Percentiles rank a stretch among this genome's conserved stretches.
phyloP scores from a whole-genome alignment of 2,329 filamentous ascomycete species.

The Colletotrichum higginsianum region DNA sequence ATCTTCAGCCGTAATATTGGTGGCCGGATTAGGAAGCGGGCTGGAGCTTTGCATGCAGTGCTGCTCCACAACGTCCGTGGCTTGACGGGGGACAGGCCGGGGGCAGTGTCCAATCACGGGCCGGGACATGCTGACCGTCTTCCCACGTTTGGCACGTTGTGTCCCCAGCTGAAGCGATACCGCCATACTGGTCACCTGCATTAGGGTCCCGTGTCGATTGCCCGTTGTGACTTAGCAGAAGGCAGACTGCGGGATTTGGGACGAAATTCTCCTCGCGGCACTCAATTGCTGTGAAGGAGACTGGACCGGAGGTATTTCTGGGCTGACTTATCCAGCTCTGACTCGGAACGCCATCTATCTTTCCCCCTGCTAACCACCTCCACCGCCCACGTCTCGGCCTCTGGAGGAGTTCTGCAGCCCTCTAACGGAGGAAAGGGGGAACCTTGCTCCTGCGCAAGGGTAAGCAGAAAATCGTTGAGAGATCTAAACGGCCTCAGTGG shows the following conservation, averaged over 20 bases:
- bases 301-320: constrained; percentile 22
- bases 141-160: constrained; percentile 16
- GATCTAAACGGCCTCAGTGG: constrained; percentile 14
- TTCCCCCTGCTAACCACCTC: constrained; percentile 3
- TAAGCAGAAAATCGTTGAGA: constrained; percentile 5
- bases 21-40: constrained; percentile 40
- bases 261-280: constrained; percentile 1
- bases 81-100: neutral
- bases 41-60: constrained; percentile 38
- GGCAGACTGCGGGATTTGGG: constrained; percentile 33
- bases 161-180: constrained; percentile 37
- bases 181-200: constrained; percentile 32
- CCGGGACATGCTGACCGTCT: constrained; percentile 2
- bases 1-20: constrained; percentile 39
- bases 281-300: constrained; percentile 35
- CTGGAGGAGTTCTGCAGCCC: constrained; percentile 16
- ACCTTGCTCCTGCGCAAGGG: constrained; percentile 8
- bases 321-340: constrained; percentile 38
- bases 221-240: constrained; percentile 38
- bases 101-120: constrained; percentile 31
- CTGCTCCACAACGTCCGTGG: constrained; percentile 32
- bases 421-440: neutral
- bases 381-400: constrained; percentile 8
- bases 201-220: constrained; percentile 29
- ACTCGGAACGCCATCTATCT: constrained; percentile 31